A percentile compares a stretch with the other conserved stretches of the same genome.
phyloP scores from a whole-genome alignment of 163 green algal genomes.

The Picocystis sp. region DNA sequence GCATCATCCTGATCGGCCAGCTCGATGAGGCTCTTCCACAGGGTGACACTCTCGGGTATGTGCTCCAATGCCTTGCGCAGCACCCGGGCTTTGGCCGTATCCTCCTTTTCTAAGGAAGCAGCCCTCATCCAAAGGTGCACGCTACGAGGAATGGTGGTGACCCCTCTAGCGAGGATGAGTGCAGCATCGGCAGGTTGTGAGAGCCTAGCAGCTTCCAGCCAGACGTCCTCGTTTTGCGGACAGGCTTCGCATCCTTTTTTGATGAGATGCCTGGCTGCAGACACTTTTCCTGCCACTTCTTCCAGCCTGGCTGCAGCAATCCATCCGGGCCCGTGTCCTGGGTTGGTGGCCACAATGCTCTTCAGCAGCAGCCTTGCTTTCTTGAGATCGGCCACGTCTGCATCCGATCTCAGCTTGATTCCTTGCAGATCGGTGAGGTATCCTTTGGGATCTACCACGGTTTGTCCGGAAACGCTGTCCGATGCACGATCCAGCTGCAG shows the following conservation, averaged over 20 bases:
- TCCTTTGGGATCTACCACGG: constrained; percentile 82
- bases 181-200: constrained; percentile 70
- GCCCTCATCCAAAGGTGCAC: constrained; percentile 65
- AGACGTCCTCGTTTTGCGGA: constrained; percentile 89
- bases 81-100: constrained; percentile 60
- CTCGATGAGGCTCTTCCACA: constrained; percentile 95
- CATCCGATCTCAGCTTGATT: constrained; percentile 52
- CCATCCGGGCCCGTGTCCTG: constrained; percentile 87
- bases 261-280: constrained; percentile 28
- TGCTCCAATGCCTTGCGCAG: constrained; percentile 77
- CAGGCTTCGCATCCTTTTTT: constrained; percentile 65
- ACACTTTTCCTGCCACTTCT: constrained; percentile 56
- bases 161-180: constrained; percentile 41
- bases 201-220: constrained; percentile 84
- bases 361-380: constrained; percentile 88
- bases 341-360: constrained; percentile 90
- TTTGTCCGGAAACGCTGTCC: constrained; percentile 77
- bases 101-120: constrained; percentile 22
- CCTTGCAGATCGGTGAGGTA: constrained; percentile 91
- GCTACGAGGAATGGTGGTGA: constrained; percentile 13
- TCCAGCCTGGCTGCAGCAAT: constrained; percentile 81
- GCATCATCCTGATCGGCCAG: constrained; percentile 81
- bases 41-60: constrained; percentile 54
- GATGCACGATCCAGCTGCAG: constrained; percentile 88
- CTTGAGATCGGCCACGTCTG: constrained; percentile 98